These are phyloP conservation scores for Cryptosporidium parvum DNA, from an alignment of 169 alveolate species.

Conservation along the genomic window DNA sequence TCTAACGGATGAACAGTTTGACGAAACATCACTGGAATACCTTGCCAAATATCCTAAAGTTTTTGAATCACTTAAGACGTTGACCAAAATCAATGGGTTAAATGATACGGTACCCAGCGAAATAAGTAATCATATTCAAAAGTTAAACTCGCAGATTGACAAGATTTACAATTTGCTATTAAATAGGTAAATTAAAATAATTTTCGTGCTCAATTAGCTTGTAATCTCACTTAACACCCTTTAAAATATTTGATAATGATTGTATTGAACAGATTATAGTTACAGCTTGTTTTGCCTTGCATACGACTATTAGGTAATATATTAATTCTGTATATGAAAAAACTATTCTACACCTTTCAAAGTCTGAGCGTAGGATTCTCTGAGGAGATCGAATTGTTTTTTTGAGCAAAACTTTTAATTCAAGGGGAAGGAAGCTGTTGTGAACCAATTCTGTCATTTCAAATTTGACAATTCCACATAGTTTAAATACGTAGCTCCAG, in stretches of 20 bases:
- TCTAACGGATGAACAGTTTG: slow-evolving; percentile 5
- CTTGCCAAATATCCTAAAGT: slow-evolving; percentile 63
- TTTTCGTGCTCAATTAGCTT: not conserved
- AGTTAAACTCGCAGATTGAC: not conserved
- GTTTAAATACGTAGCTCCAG: slow-evolving; percentile 50
- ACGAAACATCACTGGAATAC: slow-evolving; percentile 30
- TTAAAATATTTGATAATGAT: slow-evolving; percentile 15
- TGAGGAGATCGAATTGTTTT: slow-evolving; percentile 28
- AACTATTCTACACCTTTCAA: slow-evolving; percentile 45
- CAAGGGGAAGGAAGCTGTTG: slow-evolving; percentile 64
- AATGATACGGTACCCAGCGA: not conserved
- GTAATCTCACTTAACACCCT: not conserved
- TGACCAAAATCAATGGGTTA: slow-evolving; percentile 3
- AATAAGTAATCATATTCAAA: not conserved
- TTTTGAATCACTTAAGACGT: slow-evolving; percentile 61
- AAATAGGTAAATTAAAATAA: not conserved
- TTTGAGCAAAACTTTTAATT: slow-evolving; percentile 33
- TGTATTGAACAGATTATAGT: slow-evolving; percentile 49
- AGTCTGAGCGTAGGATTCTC: slow-evolving; percentile 48
- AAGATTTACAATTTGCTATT: not conserved
- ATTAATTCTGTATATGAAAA: slow-evolving; percentile 59
- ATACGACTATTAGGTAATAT: slow-evolving; percentile 37
- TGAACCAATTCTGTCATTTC: slow-evolving; percentile 38
- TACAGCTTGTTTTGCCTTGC: slow-evolving; percentile 62
- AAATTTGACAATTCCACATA: slow-evolving; percentile 43